Percentiles rank a stretch among this genome's conserved stretches.
phyloP scores from a whole-genome alignment of 129 eudicot genomes.

The Chrysanthemum makinoi region DNA sequence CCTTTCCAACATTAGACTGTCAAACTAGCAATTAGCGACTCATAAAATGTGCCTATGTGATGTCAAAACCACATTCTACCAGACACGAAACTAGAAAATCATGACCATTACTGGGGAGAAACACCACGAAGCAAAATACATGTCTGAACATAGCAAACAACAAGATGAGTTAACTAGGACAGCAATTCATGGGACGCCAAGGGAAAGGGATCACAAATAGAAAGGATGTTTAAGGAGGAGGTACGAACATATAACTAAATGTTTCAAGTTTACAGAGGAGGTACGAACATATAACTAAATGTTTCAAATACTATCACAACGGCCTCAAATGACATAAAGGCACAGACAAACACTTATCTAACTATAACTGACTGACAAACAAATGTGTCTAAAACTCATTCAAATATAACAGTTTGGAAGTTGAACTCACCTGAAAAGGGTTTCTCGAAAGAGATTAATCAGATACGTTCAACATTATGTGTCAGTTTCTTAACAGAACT shows the following conservation, averaged over 20 bases:
- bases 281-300: constrained; percentile 15
- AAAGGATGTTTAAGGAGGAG: neutral
- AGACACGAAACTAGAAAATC: too few species aligned
- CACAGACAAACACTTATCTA: constrained; percentile 19
- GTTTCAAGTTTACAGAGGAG: neutral
- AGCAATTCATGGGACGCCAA: too few species aligned
- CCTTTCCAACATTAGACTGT: too few species aligned
- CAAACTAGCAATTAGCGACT: too few species aligned
- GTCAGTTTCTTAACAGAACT: constrained; percentile 50
- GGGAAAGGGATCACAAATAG: neutral
- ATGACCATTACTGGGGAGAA: too few species aligned
- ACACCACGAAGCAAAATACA: too few species aligned
- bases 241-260: neutral
- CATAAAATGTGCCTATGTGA: too few species aligned
- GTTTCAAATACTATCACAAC: constrained; percentile 21
- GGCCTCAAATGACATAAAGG: constrained; percentile 13
- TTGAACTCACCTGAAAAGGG: constrained; percentile 19
- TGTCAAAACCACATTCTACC: too few species aligned
- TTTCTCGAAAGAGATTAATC: constrained; percentile 1
- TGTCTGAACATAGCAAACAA: too few species aligned
- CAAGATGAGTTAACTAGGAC: too few species aligned
- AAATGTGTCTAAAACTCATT: constrained; percentile 19
- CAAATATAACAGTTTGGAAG: constrained; percentile 8
- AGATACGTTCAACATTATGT: neutral
- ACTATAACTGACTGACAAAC: constrained; percentile 19